Percentiles rank a stretch among this genome's conserved stretches.
Evolutionary conservation across 768 basidiomycete species (phyloP).

Genomic region (Mycena capillaripes): DNA sequence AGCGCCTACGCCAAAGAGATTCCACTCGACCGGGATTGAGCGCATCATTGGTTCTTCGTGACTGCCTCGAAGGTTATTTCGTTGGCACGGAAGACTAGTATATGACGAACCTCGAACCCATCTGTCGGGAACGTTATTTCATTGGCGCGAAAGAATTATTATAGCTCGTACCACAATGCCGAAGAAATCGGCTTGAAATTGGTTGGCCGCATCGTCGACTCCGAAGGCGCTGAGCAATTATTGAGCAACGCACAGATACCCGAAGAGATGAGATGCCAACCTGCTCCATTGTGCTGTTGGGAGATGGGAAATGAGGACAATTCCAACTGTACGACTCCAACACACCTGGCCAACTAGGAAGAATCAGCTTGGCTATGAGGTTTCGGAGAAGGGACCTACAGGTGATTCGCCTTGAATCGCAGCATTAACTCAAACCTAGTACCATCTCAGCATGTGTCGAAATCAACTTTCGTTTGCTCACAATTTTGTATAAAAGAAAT

Average conservation of each 20-base stretch:
- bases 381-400: no score
- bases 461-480: constrained; percentile 42
- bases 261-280: constrained; percentile 35
- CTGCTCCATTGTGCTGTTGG: constrained; percentile 59
- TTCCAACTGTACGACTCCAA: background rate
- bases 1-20: constrained; percentile 63
- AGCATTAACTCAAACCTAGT: constrained; percentile 75
- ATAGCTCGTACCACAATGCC: constrained; percentile 60
- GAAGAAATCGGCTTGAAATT: constrained; percentile 72
- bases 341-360: constrained; percentile 78
- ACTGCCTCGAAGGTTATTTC: constrained; percentile 42
- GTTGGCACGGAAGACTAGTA: background rate
- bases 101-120: background rate
- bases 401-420: constrained; percentile 76
- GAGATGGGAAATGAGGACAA: background rate
- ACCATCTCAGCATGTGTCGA: background rate
- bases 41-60: constrained; percentile 86
- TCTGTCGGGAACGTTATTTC: background rate
- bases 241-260: background rate
- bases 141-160: no score
- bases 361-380: no score
- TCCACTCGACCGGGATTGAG: constrained; percentile 77
- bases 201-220: constrained; percentile 72
- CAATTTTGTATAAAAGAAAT: constrained; percentile 70
- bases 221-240: constrained; percentile 60